Percentiles rank a stretch among this genome's conserved stretches.
These are phyloP conservation scores for Pyrenula aspistea DNA, from an alignment of 495 filamentous ascomycete genomes.

Conservation along the genomic window DNA sequence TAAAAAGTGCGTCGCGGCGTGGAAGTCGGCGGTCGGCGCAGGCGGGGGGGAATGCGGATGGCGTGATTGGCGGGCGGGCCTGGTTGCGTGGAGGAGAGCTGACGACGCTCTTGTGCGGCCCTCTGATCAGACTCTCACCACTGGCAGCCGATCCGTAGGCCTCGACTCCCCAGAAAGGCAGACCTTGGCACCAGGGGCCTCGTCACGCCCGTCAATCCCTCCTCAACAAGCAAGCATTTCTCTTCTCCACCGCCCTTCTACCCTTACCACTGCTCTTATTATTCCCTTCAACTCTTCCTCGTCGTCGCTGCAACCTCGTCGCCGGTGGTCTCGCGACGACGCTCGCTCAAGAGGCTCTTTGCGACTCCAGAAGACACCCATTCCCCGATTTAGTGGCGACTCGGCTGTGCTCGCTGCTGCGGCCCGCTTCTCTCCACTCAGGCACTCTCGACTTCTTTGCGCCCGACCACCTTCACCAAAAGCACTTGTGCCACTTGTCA, in stretches of 20 bases:
- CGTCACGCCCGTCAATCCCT: not conserved
- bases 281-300: not conserved
- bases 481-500: too few species aligned
- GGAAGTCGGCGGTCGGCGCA: too few species aligned
- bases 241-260: not conserved
- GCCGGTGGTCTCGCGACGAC: not conserved
- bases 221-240: not conserved
- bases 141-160: not conserved
- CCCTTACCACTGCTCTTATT: not conserved
- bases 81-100: not conserved
- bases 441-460: not conserved
- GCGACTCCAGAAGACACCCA: not conserved
- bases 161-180: not conserved
- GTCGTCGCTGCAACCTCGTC: not conserved
- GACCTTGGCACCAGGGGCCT: not conserved
- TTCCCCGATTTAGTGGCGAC: not conserved
- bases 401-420: not conserved
- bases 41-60: too few species aligned
- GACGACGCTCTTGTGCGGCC: not conserved
- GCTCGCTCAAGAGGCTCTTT: not conserved
- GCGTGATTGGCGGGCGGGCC: not conserved
- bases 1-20: too few species aligned
- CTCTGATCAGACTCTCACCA: not conserved
- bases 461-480: not conserved
- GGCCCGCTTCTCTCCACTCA: not conserved